Conservation (phyloP, 2,329 filamentous ascomycete genomes). For the Calycina herbarum region DNA sequence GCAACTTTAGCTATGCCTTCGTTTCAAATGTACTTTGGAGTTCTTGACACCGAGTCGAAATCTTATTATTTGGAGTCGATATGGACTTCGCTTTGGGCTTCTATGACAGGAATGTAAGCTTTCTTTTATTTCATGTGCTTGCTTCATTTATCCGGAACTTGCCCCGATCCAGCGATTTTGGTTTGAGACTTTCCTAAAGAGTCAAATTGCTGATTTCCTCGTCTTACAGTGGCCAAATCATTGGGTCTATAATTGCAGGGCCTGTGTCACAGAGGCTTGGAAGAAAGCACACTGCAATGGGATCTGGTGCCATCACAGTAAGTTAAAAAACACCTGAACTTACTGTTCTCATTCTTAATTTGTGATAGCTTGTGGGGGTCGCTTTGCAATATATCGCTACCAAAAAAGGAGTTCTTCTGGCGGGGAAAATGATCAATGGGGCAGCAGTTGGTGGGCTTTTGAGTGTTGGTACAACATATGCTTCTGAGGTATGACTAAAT, state of each 20-base stretch:
- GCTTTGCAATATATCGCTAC: constrained; percentile 22
- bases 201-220: neutral
- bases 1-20: constrained; percentile 24
- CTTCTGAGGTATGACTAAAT: constrained; percentile 21
- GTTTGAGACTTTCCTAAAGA: neutral
- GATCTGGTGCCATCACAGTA: constrained; percentile 19
- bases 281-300: constrained; percentile 21
- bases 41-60: constrained; percentile 25
- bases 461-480: constrained; percentile 26
- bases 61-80: constrained; percentile 21
- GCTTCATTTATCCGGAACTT: neutral
- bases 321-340: neutral
- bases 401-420: constrained; percentile 21
- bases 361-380: constrained; percentile 18
- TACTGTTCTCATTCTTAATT: constrained; percentile 1
- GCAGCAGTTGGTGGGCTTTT: constrained; percentile 23
- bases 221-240: constrained; percentile 11
- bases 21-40: constrained; percentile 25
- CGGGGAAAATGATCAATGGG: constrained; percentile 28
- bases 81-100: constrained; percentile 27
- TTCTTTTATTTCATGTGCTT: constrained; percentile 9
- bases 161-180: neutral
- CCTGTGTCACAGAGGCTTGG: constrained; percentile 25
- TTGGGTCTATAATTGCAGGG: constrained; percentile 21
- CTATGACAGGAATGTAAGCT: constrained; percentile 20